Conservation (phyloP, 805 yeast genomes). For the Ogataea methylovora region DNA sequence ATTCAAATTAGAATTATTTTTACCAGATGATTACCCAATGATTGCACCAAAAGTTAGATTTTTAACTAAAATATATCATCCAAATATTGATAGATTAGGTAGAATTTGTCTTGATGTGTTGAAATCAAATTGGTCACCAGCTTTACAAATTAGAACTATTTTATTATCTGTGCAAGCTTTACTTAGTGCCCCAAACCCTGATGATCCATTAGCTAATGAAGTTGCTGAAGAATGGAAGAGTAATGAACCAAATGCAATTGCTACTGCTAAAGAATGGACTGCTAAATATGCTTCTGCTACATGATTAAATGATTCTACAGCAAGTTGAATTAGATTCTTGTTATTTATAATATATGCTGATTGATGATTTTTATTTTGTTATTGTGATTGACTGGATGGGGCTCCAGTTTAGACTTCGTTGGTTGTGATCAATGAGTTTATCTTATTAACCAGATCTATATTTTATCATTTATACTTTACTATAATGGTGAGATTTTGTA, state of each 20-base stretch:
- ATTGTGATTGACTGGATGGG: not conserved
- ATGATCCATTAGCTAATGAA: conserved; percentile 96
- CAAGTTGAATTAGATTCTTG: too few species aligned
- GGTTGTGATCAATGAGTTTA: too few species aligned
- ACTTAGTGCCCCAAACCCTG: conserved; percentile 94
- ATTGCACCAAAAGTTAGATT: conserved; percentile 95
- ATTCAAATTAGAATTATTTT: conserved; percentile 75
- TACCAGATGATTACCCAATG: conserved; percentile 98
- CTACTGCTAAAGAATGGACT: conserved; percentile 76
- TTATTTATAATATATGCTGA: too few species aligned
- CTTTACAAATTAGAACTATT: conserved; percentile 89
- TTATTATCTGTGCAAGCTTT: conserved; percentile 88
- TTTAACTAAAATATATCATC: conserved; percentile 90
- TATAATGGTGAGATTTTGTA: too few species aligned
- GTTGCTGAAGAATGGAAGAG: conserved; percentile 96
- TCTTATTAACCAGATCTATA: too few species aligned
- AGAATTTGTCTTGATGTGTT: conserved; percentile 92
- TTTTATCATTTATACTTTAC: too few species aligned
- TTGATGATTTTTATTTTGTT: too few species aligned
- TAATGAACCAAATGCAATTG: conserved; percentile 72
- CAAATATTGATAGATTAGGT: conserved; percentile 91
- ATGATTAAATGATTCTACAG: too few species aligned
- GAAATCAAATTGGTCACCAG: conserved; percentile 96
- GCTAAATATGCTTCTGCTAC: conserved; percentile 49
- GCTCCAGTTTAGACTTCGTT: too few species aligned